Evolutionary conservation across 805 yeast genomes (phyloP).

Genomic region (Lipomyces spencermartinsiae): DNA sequence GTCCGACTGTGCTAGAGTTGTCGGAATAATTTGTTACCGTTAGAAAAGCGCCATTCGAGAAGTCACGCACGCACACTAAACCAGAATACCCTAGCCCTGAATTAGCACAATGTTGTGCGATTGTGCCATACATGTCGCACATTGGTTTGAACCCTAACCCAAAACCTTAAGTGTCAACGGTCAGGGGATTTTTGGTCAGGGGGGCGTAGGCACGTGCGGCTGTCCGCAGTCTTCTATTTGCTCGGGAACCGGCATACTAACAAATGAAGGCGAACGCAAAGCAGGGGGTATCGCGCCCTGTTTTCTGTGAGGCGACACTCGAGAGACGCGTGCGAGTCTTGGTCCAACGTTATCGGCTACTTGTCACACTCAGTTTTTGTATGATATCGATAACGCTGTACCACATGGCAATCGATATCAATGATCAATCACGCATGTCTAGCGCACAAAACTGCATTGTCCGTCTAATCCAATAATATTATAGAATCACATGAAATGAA

Average conservation of each 20-base stretch:
- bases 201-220: not conserved
- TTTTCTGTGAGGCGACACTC: too few relatives aligned
- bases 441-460: too few relatives aligned
- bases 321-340: too few relatives aligned
- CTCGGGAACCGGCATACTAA: not conserved
- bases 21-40: too few relatives aligned
- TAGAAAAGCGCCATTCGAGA: too few relatives aligned
- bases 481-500: too few relatives aligned
- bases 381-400: too few relatives aligned
- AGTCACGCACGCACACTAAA: not conserved
- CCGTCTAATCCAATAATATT: too few relatives aligned
- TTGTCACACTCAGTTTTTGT: not conserved
- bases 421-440: not conserved
- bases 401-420: not conserved
- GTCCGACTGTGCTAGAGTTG: not conserved
- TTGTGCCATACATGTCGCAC: not conserved
- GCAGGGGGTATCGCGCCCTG: not conserved
- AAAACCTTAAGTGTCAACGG: not conserved
- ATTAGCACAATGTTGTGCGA: not conserved
- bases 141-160: not conserved
- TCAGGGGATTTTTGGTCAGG: too few relatives aligned
- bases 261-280: too few relatives aligned
- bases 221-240: not conserved
- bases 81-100: not conserved
- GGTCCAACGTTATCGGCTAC: not conserved